Base-by-base conservation (phyloP, 495 filamentous ascomycete genomes). In the Darksidea phi region DNA sequence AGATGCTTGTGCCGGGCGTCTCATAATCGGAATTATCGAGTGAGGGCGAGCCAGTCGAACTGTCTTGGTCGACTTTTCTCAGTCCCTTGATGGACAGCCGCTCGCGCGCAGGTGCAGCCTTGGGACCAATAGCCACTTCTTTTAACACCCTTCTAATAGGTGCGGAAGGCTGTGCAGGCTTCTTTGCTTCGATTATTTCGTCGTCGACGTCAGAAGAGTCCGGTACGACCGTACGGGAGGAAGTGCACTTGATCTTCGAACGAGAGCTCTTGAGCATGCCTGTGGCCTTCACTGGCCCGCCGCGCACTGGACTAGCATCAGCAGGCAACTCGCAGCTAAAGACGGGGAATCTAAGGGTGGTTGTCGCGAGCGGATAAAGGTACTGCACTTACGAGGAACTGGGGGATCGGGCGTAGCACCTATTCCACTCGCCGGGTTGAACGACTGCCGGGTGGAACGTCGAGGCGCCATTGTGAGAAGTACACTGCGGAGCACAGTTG, bases 1-100 rank as follows among this genome's bases (percentile, higher is more conserved):
- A 75, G 59, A 83, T 79, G 70, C 89, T 94, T 12, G 90, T 96
- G 20, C 83, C 86, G 8, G 90, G 89, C 4, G 91, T 96, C 42
- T 84, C 84, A 66, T 82, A 85, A 25, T 83, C 85, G 50, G 79
- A 83, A 0, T 80, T 80, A 38, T 80, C 76, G 15, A 67, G 56
- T 34, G 64, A 61, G 0, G 70, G 62, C 23, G 70, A 73, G 6
- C 70, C 75, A 18, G 69, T 21, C 2, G 78, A 74, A 41, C 32
- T 55, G 13, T 54, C 61, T 24, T 34, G 32, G 11, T 58, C 58
- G 8, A 18, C 34, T 36, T 54, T 48, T n/a, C 45, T 50, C 24
- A 45, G 51, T 17, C 21, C 51, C 13, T 43, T 15, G 8, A 58
- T 51, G 24, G 61, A 21, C 2, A 54, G 47, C 25, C 24, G 41